Base-by-base conservation (phyloP, 1,139 yeast genomes). In the Candida sanyaensis region DNA sequence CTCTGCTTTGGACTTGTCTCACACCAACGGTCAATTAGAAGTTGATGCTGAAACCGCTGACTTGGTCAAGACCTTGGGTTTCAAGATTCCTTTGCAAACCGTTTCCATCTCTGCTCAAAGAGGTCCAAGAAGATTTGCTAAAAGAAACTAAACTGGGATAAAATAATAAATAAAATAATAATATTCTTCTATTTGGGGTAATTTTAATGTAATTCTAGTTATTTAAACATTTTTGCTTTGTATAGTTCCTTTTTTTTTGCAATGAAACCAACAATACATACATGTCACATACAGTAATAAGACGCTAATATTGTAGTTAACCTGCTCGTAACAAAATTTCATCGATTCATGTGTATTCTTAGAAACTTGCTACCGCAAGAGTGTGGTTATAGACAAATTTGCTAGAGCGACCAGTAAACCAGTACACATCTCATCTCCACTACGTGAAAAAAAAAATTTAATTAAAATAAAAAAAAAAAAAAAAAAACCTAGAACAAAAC, bases 21-120 rank as follows among this genome's bases (percentile, higher is more conserved):
- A 90, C 88, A 84, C 91, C 77, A 90, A 90, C 80, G 92, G 92
- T 76, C 95, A 88, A 74, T 89, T 95, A 77, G 95, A 90, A 80
- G 96, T 95, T 75, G 99, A 95, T 79, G 83, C 89, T 74, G 97
- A 92, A 81, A 93, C 99, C 71, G 92, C 95, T 74, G 96, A 88
- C 73, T 86, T 95, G 80, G 93, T 95, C 72, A 90, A 91, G 83
- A 72, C 92, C 65, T 86, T 95, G 73, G 99, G 99, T 73, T 91
- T 93, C 87, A 86, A 90, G 81, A 83, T 92, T 71, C 96, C 97
- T 71, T 78, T 90, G 71, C 86, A 86, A 73, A 92, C 93, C 73
- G 86, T 88, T 73, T 83, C 91, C 69, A 91, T 93, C 73, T 86
- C 96, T 75, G 85, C 96, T 72, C 90, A 88, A 81, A 88, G 95